Percentiles rank a stretch among this genome's conserved stretches.
These are phyloP conservation scores for Pluteus cervinus DNA, from an alignment of 768 basidiomycete species.

Conservation along the genomic window DNA sequence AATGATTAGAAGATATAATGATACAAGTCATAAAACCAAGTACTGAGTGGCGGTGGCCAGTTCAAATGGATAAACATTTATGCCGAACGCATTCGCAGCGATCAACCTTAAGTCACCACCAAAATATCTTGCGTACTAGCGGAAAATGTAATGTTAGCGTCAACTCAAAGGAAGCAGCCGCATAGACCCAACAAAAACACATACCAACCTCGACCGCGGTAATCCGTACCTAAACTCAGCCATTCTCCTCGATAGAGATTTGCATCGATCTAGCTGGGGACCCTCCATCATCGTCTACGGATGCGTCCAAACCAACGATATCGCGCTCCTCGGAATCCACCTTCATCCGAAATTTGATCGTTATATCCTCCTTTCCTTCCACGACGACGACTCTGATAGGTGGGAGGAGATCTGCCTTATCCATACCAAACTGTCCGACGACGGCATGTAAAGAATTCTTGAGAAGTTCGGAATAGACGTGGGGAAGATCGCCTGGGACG, in stretches of 20 bases:
- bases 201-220: slow-evolving; percentile 81
- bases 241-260: slow-evolving; percentile 81
- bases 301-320: slow-evolving; percentile 97
- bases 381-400: slow-evolving; percentile 93
- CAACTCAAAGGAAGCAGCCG: slow-evolving; percentile 1
- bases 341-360: slow-evolving; percentile 97
- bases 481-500: slow-evolving; percentile 92
- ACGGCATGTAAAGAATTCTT: slow-evolving; percentile 97
- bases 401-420: slow-evolving; percentile 70
- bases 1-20: too few relatives aligned
- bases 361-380: slow-evolving; percentile 95
- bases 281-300: slow-evolving; percentile 89
- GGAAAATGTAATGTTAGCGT: slow-evolving; percentile 1
- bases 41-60: slow-evolving; percentile 19
- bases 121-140: slow-evolving; percentile 88
- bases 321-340: slow-evolving; percentile 87
- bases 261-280: slow-evolving; percentile 63
- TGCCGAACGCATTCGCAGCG: slow-evolving; percentile 95
- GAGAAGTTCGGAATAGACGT: slow-evolving; percentile 93
- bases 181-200: too few relatives aligned
- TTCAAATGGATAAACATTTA: slow-evolving; percentile 92
- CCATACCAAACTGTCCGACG: slow-evolving; percentile 85
- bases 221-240: too few relatives aligned
- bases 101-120: slow-evolving; percentile 90
- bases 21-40: background rate